Conservation (phyloP, 331 rosid genomes). For the Rosa hybrid region DNA sequence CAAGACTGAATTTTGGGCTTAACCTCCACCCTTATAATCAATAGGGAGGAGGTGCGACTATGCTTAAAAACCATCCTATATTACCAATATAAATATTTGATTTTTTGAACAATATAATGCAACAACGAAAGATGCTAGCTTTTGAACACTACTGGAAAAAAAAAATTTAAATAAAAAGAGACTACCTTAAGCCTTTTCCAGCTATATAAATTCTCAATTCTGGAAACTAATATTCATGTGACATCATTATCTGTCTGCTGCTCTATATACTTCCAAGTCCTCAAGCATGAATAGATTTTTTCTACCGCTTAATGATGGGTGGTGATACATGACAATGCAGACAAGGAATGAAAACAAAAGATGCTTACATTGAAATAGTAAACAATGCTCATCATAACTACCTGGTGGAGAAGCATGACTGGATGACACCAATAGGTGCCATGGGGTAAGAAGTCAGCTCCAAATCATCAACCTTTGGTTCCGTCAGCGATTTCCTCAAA, state of each 20-base stretch:
- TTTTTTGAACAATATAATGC: background rate
- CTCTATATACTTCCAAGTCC: background rate
- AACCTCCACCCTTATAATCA: conserved; percentile 1
- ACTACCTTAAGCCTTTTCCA: background rate
- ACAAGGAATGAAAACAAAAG: background rate
- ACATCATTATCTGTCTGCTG: background rate
- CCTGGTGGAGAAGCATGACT: conserved; percentile 90
- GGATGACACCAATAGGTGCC: conserved; percentile 77
- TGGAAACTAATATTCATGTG: background rate
- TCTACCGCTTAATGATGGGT: background rate
- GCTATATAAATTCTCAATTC: background rate
- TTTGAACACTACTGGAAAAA: background rate
- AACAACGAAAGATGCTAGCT: background rate
- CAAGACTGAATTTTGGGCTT: background rate
- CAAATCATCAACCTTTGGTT: conserved; percentile 45
- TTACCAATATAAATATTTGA: background rate
- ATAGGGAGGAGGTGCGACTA: background rate
- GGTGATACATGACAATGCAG: background rate
- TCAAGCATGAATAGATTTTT: background rate
- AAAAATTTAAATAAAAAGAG: too few species aligned
- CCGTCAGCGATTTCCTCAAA: conserved; percentile 57
- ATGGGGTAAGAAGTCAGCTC: conserved; percentile 67
- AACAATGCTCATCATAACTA: conserved; percentile 13
- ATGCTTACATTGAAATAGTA: background rate
- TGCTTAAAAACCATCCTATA: background rate